phyloP scores from a whole-genome alignment of 1,284 basidiomycete genomes.

The Sporisorium graminicola region DNA sequence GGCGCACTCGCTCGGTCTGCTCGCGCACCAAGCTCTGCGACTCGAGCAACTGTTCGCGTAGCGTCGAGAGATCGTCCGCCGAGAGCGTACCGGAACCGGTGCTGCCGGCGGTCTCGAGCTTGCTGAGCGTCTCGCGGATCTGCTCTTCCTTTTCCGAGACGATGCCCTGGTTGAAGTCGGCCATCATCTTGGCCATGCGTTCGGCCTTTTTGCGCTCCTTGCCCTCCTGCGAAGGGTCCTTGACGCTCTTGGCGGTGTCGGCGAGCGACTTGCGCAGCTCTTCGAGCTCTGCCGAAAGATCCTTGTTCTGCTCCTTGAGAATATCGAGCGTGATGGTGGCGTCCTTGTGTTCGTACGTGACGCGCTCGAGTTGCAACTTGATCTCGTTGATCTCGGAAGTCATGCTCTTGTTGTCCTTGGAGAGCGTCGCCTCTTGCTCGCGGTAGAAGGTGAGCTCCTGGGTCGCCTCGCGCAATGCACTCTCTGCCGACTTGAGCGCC shows the following conservation, averaged over 20 bases:
- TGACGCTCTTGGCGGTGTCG: constrained; percentile 47
- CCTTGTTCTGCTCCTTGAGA: constrained; percentile 92
- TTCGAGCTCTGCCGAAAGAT: constrained; percentile 88
- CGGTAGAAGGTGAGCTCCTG: constrained; percentile 88
- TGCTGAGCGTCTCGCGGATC: constrained; percentile 83
- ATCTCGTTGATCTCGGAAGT: constrained; percentile 83
- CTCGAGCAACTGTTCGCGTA: constrained; percentile 89
- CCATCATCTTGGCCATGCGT: constrained; percentile 99
- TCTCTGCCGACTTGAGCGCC: constrained; percentile 55
- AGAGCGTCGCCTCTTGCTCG: constrained; percentile 76
- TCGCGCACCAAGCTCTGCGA: constrained; percentile 87
- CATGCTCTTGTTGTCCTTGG: constrained; percentile 61
- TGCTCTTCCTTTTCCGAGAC: constrained; percentile 93
- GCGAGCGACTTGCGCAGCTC: constrained; percentile 75
- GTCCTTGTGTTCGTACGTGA: constrained; percentile 97
- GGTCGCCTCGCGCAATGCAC: constrained; percentile 72
- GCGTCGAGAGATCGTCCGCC: constrained; percentile 81
- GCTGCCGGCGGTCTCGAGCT: constrained; percentile 76
- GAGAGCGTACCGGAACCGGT: constrained; percentile 69
- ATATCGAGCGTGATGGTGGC: constrained; percentile 93
- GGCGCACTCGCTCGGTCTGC: constrained; percentile 87
- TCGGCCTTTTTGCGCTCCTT: constrained; percentile 99
- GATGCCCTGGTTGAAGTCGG: constrained; percentile 85
- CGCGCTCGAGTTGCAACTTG: constrained; percentile 87
- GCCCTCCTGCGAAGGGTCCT: constrained; percentile 80